Conservation (phyloP, 371 early-diverging fungal genomes). For the Circinella minor region DNA sequence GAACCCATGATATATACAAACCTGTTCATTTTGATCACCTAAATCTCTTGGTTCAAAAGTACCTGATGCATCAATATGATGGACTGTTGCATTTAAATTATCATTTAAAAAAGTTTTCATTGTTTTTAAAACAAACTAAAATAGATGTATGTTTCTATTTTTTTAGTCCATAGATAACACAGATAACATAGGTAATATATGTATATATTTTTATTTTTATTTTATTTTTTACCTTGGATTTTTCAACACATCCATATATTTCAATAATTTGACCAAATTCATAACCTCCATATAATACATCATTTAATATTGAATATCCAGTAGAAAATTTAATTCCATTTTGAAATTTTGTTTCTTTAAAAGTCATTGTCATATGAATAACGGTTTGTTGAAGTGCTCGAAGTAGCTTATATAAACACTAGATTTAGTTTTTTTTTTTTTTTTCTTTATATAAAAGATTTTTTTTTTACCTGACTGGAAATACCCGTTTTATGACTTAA, state of each 20-base stretch:
- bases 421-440: not conserved
- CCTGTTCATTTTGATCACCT: slow-evolving; percentile 1
- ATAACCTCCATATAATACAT: not conserved
- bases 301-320: not conserved
- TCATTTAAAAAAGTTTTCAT: not conserved
- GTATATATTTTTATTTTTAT: too few relatives aligned
- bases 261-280: slow-evolving; percentile 1
- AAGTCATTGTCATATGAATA: not conserved
- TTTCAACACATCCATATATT: not conserved
- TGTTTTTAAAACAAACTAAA: not conserved
- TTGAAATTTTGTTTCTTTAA: not conserved
- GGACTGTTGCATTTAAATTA: not conserved
- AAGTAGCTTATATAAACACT: not conserved
- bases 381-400: not conserved
- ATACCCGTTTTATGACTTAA: not conserved
- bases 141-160: too few relatives aligned
- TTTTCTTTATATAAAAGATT: not conserved
- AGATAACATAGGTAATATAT: too few relatives aligned
- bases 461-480: not conserved
- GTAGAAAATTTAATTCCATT: not conserved
- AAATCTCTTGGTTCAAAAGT: not conserved
- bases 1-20: not conserved
- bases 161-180: too few relatives aligned
- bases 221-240: not conserved
- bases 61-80: not conserved